Evolutionary conservation across 805 yeast species (phyloP), one percentile per base, ranked within the genome.

Genomic region (Wickerhamiella bombiphila): DNA sequence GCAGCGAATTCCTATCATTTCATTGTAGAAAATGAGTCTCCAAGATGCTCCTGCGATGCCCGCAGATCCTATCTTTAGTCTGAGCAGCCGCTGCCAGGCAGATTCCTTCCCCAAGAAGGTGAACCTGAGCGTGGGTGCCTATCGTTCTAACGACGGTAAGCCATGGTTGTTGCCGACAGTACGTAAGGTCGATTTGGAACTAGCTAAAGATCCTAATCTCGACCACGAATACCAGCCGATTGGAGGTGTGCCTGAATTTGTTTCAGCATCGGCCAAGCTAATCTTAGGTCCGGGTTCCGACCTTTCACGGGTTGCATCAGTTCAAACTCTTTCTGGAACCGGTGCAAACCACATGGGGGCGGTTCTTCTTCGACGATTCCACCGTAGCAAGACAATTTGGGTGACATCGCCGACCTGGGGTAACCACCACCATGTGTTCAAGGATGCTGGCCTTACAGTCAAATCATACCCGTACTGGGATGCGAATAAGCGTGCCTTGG

Each of bases 371-470:
- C 61, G 68, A 52, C 62, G 68, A 29, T 73, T 72, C 51, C 70
- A 65, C 49, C 14, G n/a, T 4, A 24, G 44, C 42, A 50, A 63
- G 41, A 60, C 65, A 19, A 66, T 86, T 35, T 83, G 82, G 58
- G 55, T 86, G 36, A 80, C 94, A 11, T 63, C 69, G 42, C 98
- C 98, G 47, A 85, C 97, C n/a, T 88, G 98, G 98, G 94, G 91
- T 37, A 91, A 91, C 65, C 98, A 88, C 63, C 67, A 69, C 56
- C 85, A 77, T 56, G 80, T 88, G 48, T 91, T 86, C 57, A 66
- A 70, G 47, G 62, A 70, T 38, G 65, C 72, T 43, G 94, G 93
- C 4, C 65, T 81, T 38, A 62, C 68, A 47, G 76, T 78, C 29
- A 73, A 65, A 26, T 59, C 65, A 14, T 88, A 91, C 56, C 85